Evolutionary conservation across 208 protist genomes (phyloP), one percentile per base, ranked within the genome.

Genomic region (Wallacemonas sp.): DNA sequence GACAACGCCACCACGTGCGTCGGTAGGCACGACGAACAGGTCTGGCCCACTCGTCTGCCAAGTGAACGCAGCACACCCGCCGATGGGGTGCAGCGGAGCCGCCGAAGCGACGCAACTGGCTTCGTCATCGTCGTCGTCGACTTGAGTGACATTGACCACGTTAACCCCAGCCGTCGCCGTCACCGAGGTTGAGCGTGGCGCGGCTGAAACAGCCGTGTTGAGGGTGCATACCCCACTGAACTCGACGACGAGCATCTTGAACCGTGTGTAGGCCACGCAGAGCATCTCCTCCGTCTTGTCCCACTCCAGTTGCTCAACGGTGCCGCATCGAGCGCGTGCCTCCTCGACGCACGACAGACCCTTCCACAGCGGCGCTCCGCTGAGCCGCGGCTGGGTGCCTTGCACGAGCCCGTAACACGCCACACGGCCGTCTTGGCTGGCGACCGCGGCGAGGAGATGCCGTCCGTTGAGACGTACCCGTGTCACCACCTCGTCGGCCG

Each of bases 221-320:
- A 57, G 50, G 30, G 50, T 57, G 42, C 86, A 86, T 10, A 73
- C 73, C 9, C 88, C 80, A 41, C 77, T 83, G 71, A 88, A 87
- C 61, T 91, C 79, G 55, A 94, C 27, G 13, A 91, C 69, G 30
- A 73, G 59, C 34, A 90, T 45, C 17, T 83, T 85, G 39, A 62
- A n/a, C 45, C 71, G 71, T 52, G 73, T 75, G 60, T 81, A 88
- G 53, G 80, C 82, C 37, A 90, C 74, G 63, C 76, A 85, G 8
- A 91, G 79, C 71, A 84, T 30, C 42, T 91, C 85, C 48, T 84
- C 85, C 1, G 53, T 60, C 41, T 57, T 29, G 32, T 74, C 79
- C 88, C 87, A 91, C 50, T 83, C 63, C 66, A 94, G 42, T 2
- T 52, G 64, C 22, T 68, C 46, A 48, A 94, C 77, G 3, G 81